phyloP scores from a whole-genome alignment of 2,329 filamentous ascomycete species.

The Colletotrichum scovillei region DNA sequence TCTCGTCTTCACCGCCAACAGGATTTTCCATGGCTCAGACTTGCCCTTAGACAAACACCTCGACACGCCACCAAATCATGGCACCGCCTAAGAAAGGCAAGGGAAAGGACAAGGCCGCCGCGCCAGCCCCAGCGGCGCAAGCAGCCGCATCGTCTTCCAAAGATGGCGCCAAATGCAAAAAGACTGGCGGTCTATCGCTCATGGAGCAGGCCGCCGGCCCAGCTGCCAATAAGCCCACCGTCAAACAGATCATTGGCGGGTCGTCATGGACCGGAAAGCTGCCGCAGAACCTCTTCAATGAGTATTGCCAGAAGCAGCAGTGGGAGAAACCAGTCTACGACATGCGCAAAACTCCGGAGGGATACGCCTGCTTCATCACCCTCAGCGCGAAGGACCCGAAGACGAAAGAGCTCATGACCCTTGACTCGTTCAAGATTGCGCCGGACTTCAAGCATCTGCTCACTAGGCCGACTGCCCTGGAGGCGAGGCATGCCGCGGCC shows the following conservation, averaged over 20 bases:
- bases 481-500: slow-evolving; percentile 93
- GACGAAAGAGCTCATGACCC: slow-evolving; percentile 78
- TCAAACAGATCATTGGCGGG: slow-evolving; percentile 88
- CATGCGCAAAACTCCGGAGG: slow-evolving; percentile 78
- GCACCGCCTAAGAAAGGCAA: slow-evolving; percentile 34
- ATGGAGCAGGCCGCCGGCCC: slow-evolving; percentile 46
- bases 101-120: slow-evolving; percentile 58
- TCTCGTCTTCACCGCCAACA: background rate
- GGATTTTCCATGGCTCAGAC: background rate
- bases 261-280: slow-evolving; percentile 98
- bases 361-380: slow-evolving; percentile 84
- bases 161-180: slow-evolving; percentile 66
- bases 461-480: slow-evolving; percentile 81
- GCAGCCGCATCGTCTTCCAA: slow-evolving; percentile 48
- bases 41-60: background rate
- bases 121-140: slow-evolving; percentile 47
- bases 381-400: slow-evolving; percentile 82
- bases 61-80: slow-evolving; percentile 16
- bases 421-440: slow-evolving; percentile 87
- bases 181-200: slow-evolving; percentile 42
- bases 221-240: slow-evolving; percentile 64
- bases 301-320: slow-evolving; percentile 95
- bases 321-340: slow-evolving; percentile 96
- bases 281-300: slow-evolving; percentile 90
- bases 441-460: slow-evolving; percentile 80